phyloP scores from a whole-genome alignment of 2,329 filamentous ascomycete genomes.

The Penicillium sp. region DNA sequence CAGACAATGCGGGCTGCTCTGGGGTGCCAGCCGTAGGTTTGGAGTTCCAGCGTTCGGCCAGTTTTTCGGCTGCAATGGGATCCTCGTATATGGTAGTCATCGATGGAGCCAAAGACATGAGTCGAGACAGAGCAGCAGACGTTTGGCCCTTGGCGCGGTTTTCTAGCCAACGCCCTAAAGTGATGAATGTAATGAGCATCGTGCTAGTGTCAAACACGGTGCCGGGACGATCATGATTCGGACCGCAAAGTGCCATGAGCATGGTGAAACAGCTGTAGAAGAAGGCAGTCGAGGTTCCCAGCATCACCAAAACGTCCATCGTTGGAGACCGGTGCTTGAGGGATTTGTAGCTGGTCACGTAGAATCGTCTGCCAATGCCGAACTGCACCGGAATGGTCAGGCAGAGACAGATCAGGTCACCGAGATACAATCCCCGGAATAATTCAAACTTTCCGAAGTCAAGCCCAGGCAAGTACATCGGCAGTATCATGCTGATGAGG shows the following conservation, averaged over 20 bases:
- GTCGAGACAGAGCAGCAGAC: slow-evolving; percentile 81
- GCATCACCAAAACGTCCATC: slow-evolving; percentile 93
- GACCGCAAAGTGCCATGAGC: slow-evolving; percentile 70
- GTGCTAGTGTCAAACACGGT: slow-evolving; percentile 97
- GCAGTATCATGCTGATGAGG: slow-evolving; percentile 86
- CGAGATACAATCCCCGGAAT: slow-evolving; percentile 74
- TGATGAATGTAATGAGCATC: slow-evolving; percentile 96
- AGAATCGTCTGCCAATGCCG: slow-evolving; percentile 91
- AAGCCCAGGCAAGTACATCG: slow-evolving; percentile 72
- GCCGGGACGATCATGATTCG: slow-evolving; percentile 73
- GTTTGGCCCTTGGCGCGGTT: slow-evolving; percentile 95
- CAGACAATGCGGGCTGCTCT: slow-evolving; percentile 10
- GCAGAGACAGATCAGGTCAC: slow-evolving; percentile 76
- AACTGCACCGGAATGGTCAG: slow-evolving; percentile 95
- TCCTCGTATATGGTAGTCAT: slow-evolving; percentile 97
- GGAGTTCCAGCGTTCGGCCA: slow-evolving; percentile 67
- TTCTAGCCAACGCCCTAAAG: slow-evolving; percentile 83
- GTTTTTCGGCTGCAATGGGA: slow-evolving; percentile 87
- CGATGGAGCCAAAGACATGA: slow-evolving; percentile 94
- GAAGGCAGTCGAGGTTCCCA: slow-evolving; percentile 92
- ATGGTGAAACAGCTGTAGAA: slow-evolving; percentile 91
- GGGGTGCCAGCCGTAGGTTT: slow-evolving; percentile 11
- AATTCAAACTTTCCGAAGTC: slow-evolving; percentile 71
- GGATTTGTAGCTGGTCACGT: slow-evolving; percentile 88
- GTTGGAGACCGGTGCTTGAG: slow-evolving; percentile 86